Conservation (phyloP, 345 rosid genomes). For the Psidium guajava region DNA sequence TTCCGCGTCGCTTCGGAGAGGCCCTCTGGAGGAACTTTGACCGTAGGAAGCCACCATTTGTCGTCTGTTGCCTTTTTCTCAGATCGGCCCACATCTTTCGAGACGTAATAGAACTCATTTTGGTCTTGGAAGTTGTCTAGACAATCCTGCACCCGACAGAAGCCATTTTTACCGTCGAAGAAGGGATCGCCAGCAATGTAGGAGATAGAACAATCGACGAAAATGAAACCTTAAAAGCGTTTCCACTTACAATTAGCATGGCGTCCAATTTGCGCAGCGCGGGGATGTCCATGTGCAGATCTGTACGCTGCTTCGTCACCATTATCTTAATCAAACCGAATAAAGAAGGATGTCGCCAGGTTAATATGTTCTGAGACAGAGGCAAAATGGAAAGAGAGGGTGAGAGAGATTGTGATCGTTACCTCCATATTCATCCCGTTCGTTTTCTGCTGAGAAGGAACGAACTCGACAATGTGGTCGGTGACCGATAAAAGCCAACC, state of each 20-base stretch:
- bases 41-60: conserved; percentile 75
- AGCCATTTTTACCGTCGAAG: background rate
- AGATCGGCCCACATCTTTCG: conserved; percentile 29
- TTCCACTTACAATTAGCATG: conserved; percentile 71
- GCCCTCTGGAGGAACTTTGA: conserved; percentile 64
- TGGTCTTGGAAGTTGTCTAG: conserved; percentile 32
- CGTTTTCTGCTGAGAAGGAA: conserved; percentile 47
- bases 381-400: background rate
- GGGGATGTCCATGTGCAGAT: conserved; percentile 59
- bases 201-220: background rate
- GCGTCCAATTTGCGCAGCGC: conserved; percentile 53
- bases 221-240: background rate
- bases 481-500: conserved; percentile 61
- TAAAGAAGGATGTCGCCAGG: background rate
- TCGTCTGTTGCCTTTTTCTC: conserved; percentile 38
- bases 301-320: conserved; percentile 68
- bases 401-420: background rate
- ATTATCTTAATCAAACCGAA: conserved; percentile 38
- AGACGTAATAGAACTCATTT: conserved; percentile 41
- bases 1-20: conserved; percentile 55
- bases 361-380: background rate
- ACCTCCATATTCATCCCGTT: conserved; percentile 34
- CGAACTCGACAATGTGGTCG: conserved; percentile 60
- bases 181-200: background rate
- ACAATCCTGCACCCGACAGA: conserved; percentile 32